Evolutionary conservation across 2,329 filamentous ascomycete genomes (phyloP), one percentile per base, ranked within the genome.

Genomic region (Arthrobotrys sphaeroides): DNA sequence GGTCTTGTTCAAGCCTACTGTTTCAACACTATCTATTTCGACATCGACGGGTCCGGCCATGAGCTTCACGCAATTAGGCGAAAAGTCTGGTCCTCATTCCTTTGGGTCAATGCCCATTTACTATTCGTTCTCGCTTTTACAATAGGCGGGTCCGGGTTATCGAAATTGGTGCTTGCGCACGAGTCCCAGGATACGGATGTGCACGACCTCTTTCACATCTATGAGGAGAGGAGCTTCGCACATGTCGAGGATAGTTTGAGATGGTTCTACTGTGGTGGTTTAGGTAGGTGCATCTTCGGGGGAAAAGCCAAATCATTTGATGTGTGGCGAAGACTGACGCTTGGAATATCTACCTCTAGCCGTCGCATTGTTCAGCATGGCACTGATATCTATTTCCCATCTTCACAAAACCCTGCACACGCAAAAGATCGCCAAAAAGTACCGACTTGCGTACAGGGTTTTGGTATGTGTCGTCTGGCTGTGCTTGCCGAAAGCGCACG

Each of bases 21-120:
- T 55, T 87, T 88, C 78, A 88, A 89, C 78, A 88, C 87, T 87
- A 83, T 89, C 7, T 89, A 89, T 80, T 89, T 89, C 79, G 88
- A 90, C 79, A 84, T 90, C 36, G 88, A 90, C 80, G 84, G 83
- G 13, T 83, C 84, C 67, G 87, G 87, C 79, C 82, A 90, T 16
- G 84, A 86, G 53, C 81, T 85, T 0, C 89, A 90, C 81, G 88
- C 89, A 6, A 90, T 90, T 68, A 84, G 89, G 7, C 83, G 88
- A 1, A 84, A 84, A 38, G 82, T 83, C 1, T 59, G 80, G 18
- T 82, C 84, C 2, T 86, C 87, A 3, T 80, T 86, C 22, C 43
- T 86, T 4, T 90, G 88, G 88, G 82, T 84, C 18, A 82, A 85
- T 20, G 83, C 85, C 6, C 88, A 90, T 80, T 82, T 90, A 22